Conservation (phyloP, 192 early-diverging fungal genomes). For the Martensiomyces pterosporus region DNA sequence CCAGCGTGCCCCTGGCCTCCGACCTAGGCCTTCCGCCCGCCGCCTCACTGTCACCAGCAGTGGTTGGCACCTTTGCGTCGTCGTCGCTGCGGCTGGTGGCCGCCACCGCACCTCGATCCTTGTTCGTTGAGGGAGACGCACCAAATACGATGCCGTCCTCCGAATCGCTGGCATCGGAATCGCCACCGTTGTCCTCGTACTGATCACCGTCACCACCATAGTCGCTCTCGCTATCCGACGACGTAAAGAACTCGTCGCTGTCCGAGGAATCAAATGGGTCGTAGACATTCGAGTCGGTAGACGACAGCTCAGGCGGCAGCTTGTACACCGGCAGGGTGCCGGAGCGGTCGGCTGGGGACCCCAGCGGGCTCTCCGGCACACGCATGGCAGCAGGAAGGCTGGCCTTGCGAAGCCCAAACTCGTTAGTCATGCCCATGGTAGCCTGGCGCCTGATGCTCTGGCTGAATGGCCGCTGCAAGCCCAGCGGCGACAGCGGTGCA, state of each 20-base stretch:
- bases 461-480: constrained; percentile 10
- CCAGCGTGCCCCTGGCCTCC: constrained; percentile 30
- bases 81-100: constrained; percentile 5
- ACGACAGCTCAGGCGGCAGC: constrained; percentile 41
- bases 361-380: not conserved
- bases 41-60: too few relatives aligned
- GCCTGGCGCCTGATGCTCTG: constrained; percentile 20
- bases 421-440: constrained; percentile 48
- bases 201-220: constrained; percentile 22
- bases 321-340: constrained; percentile 29
- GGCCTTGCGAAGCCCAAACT: constrained; percentile 35
- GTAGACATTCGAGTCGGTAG: constrained; percentile 40
- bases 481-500: constrained; percentile 1
- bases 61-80: too few relatives aligned
- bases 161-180: constrained; percentile 34
- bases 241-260: constrained; percentile 53
- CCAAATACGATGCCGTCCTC: constrained; percentile 38
- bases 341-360: constrained; percentile 2
- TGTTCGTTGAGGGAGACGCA: too few relatives aligned
- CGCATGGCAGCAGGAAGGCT: constrained; percentile 3
- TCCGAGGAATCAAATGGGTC: constrained; percentile 51
- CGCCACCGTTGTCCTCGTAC: constrained; percentile 4
- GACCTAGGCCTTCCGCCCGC: too few relatives aligned
- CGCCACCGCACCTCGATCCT: not conserved
- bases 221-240: constrained; percentile 39